Conservation (phyloP, 139 green algal species). For the Coccomyxa sp. region DNA sequence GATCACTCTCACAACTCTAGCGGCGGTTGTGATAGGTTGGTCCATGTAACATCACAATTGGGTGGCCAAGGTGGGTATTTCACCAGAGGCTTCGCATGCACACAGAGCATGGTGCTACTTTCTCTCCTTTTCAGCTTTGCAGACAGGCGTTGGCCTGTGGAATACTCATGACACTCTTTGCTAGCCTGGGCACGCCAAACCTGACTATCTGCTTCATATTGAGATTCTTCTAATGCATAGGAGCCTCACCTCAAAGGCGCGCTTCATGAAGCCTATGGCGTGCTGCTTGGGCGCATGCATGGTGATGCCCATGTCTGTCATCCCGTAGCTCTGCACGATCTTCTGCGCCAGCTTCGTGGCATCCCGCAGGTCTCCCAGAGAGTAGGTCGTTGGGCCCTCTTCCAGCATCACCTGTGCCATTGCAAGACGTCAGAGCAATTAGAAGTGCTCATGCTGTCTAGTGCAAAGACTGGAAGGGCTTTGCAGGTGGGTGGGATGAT, state of each 20-base stretch:
- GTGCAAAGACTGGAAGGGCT: background rate
- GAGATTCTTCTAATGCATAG: no score
- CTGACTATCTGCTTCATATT: no score
- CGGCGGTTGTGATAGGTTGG: no score
- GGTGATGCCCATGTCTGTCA: conserved; percentile 41
- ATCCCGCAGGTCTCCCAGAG: conserved; percentile 24
- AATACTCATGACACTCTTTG: no score
- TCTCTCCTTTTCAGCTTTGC: no score
- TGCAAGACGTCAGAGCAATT: background rate
- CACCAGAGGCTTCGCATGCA: no score
- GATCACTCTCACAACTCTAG: no score
- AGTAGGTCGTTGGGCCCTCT: conserved; percentile 23
- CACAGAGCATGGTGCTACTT: no score
- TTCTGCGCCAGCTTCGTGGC: conserved; percentile 35
- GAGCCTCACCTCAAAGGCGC: conserved; percentile 31
- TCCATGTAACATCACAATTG: no score
- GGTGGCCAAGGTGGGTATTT: no score
- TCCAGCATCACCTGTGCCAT: conserved; percentile 4
- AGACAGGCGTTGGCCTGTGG: no score
- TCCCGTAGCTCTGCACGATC: conserved; percentile 47
- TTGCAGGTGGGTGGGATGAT: background rate
- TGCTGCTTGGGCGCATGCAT: conserved; percentile 24
- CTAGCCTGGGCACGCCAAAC: no score
- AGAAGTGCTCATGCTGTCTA: background rate
- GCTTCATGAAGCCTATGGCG: conserved; percentile 19